Evolutionary conservation across 768 basidiomycete species (phyloP), one percentile per base, ranked within the genome.

Genomic region (Russula olivacea): DNA sequence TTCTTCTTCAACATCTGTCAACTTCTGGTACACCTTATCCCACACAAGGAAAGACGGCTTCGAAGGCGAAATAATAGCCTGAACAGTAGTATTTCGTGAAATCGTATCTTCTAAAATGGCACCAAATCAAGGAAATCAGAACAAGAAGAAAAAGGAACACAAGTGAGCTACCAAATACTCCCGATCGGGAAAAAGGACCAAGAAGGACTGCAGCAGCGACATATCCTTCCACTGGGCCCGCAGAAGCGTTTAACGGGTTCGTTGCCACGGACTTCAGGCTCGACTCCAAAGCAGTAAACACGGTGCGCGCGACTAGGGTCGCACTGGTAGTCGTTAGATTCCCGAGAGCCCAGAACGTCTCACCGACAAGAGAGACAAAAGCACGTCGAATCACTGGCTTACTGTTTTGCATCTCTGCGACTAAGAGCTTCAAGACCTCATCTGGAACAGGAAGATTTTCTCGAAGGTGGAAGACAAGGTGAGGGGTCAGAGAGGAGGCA

Each of bases 31-130:
- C 0, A 91, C 85, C 71, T 90, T 93, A 58, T 96, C 93, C 83
- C 84, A 92, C 15, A 95, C 68, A 45, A 98, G 73, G 75, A 97
- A 97, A 1, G 89, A 87, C 0, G 92, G 89, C 71, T 93, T 97
- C 25, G 81, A 55, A 0, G 83, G 73, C 5, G 73, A 72, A 19
- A 72, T 70, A n/a, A 89, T 71, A 1, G 79, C 73, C 38, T 79
- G 76, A n/a, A 83, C 65, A 2, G 73, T 72, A 32, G 79, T 55
- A 70, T 85, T 84, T 66, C 75, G 77, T 25, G 80, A 75, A 23
- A 83, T 77, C 11, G 76, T 57, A 54, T 82, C 78, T 58, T 77
- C 86, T 80, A 68, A 23, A 64, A 50, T 70, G 67, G 21, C 50
- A 41, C 63, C 48, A 59, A 62, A 62, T 32, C 62, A 47, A 52